These are phyloP conservation scores for Truncatella angustata DNA, from an alignment of 2,329 filamentous ascomycete species.

Conservation along the genomic window DNA sequence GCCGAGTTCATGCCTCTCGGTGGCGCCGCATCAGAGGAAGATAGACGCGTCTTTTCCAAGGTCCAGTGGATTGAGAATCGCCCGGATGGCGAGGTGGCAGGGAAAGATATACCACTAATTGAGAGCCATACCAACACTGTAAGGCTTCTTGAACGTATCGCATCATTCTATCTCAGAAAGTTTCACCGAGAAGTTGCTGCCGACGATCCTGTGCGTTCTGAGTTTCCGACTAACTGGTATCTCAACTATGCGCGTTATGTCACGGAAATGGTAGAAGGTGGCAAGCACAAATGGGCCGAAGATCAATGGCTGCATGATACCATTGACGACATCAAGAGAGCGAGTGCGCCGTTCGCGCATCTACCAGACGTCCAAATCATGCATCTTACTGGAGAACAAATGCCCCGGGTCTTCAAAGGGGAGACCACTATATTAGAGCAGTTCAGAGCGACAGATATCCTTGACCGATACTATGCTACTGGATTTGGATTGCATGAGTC, in stretches of 20 bases:
- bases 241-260: constrained; percentile 15
- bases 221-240: constrained; percentile 9
- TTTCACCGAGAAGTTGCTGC: constrained; percentile 11
- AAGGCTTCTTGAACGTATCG: constrained; percentile 12
- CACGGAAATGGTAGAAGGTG: neutral
- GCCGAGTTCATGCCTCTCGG: constrained; percentile 1
- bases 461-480: constrained; percentile 13
- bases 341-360: neutral
- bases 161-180: constrained; percentile 14
- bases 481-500: constrained; percentile 9
- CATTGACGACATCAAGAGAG: constrained; percentile 7
- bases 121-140: constrained; percentile 5
- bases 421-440: neutral
- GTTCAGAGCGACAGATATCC: constrained; percentile 9
- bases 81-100: constrained; percentile 10
- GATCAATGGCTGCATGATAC: constrained; percentile 15
- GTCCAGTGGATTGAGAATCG: constrained; percentile 10
- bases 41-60: constrained; percentile 5
- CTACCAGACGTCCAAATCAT: constrained; percentile 12
- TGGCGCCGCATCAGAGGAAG: constrained; percentile 5
- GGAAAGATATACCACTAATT: neutral
- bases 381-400: neutral
- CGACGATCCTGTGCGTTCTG: constrained; percentile 2
- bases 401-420: neutral
- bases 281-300: constrained; percentile 8